Conservation (phyloP, 768 basidiomycete species). For the Leccinum truebloodii region DNA sequence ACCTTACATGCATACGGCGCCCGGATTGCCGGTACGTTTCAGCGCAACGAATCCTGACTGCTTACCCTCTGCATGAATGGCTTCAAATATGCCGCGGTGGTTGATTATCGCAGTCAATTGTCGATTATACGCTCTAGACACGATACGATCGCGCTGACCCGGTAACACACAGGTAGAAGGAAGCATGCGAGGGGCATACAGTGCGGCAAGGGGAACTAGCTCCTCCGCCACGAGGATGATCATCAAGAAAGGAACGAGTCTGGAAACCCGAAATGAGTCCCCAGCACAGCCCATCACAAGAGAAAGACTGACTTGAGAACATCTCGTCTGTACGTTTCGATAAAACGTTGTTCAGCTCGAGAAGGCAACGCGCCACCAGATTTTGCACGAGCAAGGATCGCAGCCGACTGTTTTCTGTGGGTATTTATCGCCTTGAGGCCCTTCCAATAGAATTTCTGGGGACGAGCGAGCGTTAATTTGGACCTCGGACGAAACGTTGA, state of each 20-base stretch:
- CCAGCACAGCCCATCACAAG: constrained; percentile 1
- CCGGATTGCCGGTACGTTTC: constrained; percentile 19
- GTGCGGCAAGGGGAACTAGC: constrained; percentile 77
- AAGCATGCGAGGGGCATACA: constrained; percentile 82
- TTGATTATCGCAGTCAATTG: constrained; percentile 43
- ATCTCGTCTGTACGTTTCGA: constrained; percentile 66
- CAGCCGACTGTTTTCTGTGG: constrained; percentile 54
- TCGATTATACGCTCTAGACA: constrained; percentile 48
- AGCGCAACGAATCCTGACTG: constrained; percentile 29
- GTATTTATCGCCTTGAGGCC: constrained; percentile 73
- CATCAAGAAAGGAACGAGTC: constrained; percentile 77
- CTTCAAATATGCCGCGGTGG: constrained; percentile 40
- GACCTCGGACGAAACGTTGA: background rate
- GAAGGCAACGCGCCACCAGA: constrained; percentile 64
- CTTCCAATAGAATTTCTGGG: constrained; percentile 80
- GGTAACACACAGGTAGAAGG: constrained; percentile 88
- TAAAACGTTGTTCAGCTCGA: constrained; percentile 68
- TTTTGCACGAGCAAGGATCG: constrained; percentile 56
- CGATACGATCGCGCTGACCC: constrained; percentile 70
- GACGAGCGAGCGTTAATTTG: background rate
- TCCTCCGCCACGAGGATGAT: constrained; percentile 79
- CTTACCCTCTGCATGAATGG: constrained; percentile 35
- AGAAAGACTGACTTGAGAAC: constrained; percentile 57
- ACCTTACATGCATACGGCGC: constrained; percentile 61
- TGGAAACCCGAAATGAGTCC: constrained; percentile 1